Evolutionary conservation across 2,329 filamentous ascomycete genomes (phyloP), one percentile per base, ranked within the genome.

Genomic region (Paraphoma chrysanthemicola): DNA sequence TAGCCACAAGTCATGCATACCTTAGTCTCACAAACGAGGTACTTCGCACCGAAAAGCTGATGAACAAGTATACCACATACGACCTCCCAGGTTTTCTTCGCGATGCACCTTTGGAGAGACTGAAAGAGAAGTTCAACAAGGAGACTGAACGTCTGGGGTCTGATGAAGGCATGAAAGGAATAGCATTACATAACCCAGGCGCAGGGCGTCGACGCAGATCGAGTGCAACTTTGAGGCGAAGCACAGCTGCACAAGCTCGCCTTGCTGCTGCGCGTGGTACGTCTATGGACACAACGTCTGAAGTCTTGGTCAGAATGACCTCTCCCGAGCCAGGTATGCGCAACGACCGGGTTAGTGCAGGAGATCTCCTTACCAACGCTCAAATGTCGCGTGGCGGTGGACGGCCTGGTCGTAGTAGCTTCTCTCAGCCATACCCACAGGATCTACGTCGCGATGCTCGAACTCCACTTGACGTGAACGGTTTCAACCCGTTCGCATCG

Each of bases 1-100:
- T 99, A 51, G 91, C 93, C 0, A 98, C 96, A 10, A 95, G 93
- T 0, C 95, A 97, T 81, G 91, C 91, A 51, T 99, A 99, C 69
- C 86, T 99, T 14, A 95, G 96, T 1, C 78, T 99, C 42, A 96
- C 92, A 0, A 91, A 89, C 39, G 95, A 99, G 70, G 94, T 99
- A 0, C 78, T 99, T 11, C 90, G 93, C 47, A 97, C 93, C 0
- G 95, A 99, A 73, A 92, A 91, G 73, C 89, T 92, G 61, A 97
- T 99, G 90, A 90, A 95, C 73, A 91, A 91, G 64, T 97, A 93
- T 73, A 97, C 94, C 0, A 90, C 88, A 17, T 95, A 93, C 69
- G 93, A 98, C 70, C 81, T 99, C 44, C 95, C 96, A 0, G 97
- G 97, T 66, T 90, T 95, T 56, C 82, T 99, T 7, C 88, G 93